These are phyloP conservation scores for Passalora sequoiae DNA, from an alignment of 2,329 filamentous ascomycete species.

Conservation along the genomic window DNA sequence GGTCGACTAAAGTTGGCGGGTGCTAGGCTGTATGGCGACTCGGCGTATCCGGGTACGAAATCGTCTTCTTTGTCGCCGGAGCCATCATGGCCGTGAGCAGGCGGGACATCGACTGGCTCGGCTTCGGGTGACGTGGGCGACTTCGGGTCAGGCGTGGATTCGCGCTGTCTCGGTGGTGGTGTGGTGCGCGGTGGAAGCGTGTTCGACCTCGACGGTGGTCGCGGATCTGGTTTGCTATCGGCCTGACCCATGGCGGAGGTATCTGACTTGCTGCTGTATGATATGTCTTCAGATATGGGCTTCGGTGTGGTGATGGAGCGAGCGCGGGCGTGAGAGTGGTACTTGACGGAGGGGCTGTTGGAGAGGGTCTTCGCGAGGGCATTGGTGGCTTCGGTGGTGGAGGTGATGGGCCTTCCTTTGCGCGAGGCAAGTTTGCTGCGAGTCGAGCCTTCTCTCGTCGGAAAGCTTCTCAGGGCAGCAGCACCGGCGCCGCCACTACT, in stretches of 20 bases:
- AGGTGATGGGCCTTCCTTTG: no score
- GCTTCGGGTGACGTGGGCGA: constrained; percentile 29
- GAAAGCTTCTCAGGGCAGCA: no score
- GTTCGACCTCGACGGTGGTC: constrained; percentile 22
- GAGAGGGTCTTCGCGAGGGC: constrained; percentile 18
- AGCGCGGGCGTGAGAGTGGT: constrained; percentile 8
- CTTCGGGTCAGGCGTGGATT: constrained; percentile 10
- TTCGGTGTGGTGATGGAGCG: not conserved
- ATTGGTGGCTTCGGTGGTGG: constrained; percentile 19
- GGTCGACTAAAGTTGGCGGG: constrained; percentile 57
- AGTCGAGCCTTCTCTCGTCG: no score
- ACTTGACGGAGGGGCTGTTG: not conserved
- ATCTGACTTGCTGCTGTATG: constrained; percentile 16
- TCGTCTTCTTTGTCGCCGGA: constrained; percentile 17
- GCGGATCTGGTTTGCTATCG: constrained; percentile 18
- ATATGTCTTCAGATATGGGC: constrained; percentile 6
- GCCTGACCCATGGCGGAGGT: constrained; percentile 23
- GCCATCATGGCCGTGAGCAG: constrained; percentile 13
- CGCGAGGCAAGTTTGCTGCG: no score
- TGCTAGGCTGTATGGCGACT: constrained; percentile 34
- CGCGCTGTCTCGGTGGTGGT: constrained; percentile 14
- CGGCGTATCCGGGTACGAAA: constrained; percentile 24
- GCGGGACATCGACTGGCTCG: constrained; percentile 38
- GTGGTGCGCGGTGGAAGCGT: constrained; percentile 21
- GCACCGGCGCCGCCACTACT: constrained; percentile 6